Conservation (phyloP, 176 grass and related monocot genomes). For the Triticum aestivum region DNA sequence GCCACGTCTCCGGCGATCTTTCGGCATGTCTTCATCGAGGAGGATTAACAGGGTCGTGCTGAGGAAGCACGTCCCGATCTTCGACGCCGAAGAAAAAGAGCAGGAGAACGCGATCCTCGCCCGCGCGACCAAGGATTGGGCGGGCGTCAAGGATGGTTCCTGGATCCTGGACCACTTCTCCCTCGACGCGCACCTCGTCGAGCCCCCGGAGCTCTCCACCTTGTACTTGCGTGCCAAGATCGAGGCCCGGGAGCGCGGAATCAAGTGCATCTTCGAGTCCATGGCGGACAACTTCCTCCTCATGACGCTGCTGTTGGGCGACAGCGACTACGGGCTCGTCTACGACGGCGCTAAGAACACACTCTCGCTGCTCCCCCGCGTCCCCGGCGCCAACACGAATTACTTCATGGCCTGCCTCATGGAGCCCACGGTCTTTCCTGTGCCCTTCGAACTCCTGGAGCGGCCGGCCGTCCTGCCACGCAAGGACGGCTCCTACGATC, state of each 20-base stretch:
- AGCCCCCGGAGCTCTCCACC: constrained; percentile 8
- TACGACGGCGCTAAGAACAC: too few relatives aligned
- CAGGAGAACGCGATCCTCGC: not conserved
- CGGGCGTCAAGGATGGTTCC: not conserved
- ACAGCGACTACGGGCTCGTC: not conserved
- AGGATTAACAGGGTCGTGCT: not conserved
- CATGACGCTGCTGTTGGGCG: not conserved
- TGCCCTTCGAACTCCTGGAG: too few relatives aligned
- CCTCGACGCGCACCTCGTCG: not conserved
- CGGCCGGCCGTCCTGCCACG: too few relatives aligned
- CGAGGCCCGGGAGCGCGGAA: not conserved
- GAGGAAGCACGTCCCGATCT: not conserved
- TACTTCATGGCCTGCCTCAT: too few relatives aligned
- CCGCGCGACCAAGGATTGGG: not conserved
- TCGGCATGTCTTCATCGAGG: not conserved
- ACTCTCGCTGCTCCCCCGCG: too few relatives aligned
- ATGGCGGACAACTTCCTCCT: not conserved
- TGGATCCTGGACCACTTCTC: not conserved
- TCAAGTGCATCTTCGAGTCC: not conserved
- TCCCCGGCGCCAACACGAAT: too few relatives aligned
- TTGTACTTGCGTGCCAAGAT: not conserved
- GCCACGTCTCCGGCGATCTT: not conserved
- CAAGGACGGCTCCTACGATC: too few relatives aligned
- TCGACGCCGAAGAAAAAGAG: not conserved
- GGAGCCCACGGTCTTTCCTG: too few relatives aligned